phyloP scores from a whole-genome alignment of 345 rosid species.

The Salix arbutifolia region DNA sequence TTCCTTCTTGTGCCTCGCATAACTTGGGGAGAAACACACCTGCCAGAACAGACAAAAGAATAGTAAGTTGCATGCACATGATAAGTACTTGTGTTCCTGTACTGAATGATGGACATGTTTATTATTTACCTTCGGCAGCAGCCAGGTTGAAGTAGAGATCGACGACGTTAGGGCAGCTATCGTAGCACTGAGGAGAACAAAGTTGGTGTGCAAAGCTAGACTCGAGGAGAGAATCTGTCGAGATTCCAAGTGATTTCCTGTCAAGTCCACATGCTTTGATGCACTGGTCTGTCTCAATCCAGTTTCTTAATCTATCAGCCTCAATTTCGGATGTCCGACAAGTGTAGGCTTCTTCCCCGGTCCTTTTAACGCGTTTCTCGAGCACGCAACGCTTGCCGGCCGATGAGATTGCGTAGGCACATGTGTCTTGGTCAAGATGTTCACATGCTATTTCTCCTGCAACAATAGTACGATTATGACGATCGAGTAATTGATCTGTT shows the following conservation, averaged over 20 bases:
- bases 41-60: constrained; percentile 7
- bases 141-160: constrained; percentile 90
- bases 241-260: constrained; percentile 67
- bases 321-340: constrained; percentile 69
- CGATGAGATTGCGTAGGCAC: constrained; percentile 73
- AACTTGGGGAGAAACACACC: constrained; percentile 78
- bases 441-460: constrained; percentile 59
- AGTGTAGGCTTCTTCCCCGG: constrained; percentile 49
- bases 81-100: neutral
- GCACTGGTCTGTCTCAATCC: constrained; percentile 66
- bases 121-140: constrained; percentile 71
- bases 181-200: constrained; percentile 72
- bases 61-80: neutral
- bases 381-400: constrained; percentile 74
- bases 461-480: neutral
- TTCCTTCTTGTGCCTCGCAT: constrained; percentile 51
- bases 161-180: constrained; percentile 63
- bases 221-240: constrained; percentile 80
- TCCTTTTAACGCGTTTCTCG: constrained; percentile 58
- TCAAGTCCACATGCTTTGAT: constrained; percentile 68
- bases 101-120: neutral
- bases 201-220: constrained; percentile 52
- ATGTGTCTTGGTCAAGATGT: constrained; percentile 45
- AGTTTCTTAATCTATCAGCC: constrained; percentile 54
- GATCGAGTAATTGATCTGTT: neutral